Conservation (phyloP, 768 basidiomycete species). For the Dendrothele bispora region DNA sequence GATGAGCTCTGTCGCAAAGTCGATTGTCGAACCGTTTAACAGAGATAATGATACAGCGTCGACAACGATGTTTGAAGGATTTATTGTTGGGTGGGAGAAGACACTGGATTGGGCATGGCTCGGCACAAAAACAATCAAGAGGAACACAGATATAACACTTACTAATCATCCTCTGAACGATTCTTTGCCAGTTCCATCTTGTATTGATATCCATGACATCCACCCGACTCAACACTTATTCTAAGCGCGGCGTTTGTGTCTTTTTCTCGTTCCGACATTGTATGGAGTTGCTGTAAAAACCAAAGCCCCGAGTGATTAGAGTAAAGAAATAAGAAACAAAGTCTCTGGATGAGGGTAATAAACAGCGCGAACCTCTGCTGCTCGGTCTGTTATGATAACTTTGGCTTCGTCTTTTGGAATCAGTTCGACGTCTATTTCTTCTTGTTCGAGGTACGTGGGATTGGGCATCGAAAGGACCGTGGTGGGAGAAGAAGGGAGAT, state of each 20-base stretch:
- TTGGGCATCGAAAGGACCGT: constrained; percentile 52
- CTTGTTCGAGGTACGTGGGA: constrained; percentile 50
- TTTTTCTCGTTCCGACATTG: constrained; percentile 65
- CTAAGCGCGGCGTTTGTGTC: constrained; percentile 69
- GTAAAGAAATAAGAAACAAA: not conserved
- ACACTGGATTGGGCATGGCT: constrained; percentile 42
- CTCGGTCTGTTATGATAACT: constrained; percentile 67
- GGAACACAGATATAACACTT: constrained; percentile 33
- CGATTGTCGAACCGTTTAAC: constrained; percentile 85
- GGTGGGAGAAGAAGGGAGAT: constrained; percentile 47
- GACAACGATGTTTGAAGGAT: constrained; percentile 76
- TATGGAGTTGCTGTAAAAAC: constrained; percentile 67
- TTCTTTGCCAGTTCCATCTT: constrained; percentile 78
- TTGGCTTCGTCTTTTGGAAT: constrained; percentile 52
- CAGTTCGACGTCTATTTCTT: constrained; percentile 65
- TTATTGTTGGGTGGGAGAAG: constrained; percentile 68
- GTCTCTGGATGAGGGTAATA: not conserved
- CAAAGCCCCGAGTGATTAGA: constrained; percentile 5
- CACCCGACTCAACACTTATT: constrained; percentile 88
- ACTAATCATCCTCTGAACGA: constrained; percentile 82
- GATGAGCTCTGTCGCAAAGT: constrained; percentile 93
- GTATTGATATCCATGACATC: constrained; percentile 98
- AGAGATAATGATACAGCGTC: constrained; percentile 85
- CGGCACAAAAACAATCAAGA: too few relatives aligned
- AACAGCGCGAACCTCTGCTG: constrained; percentile 59